These are phyloP conservation scores for Saturnispora zaruensis DNA, from an alignment of 805 yeast species.

Conservation along the genomic window DNA sequence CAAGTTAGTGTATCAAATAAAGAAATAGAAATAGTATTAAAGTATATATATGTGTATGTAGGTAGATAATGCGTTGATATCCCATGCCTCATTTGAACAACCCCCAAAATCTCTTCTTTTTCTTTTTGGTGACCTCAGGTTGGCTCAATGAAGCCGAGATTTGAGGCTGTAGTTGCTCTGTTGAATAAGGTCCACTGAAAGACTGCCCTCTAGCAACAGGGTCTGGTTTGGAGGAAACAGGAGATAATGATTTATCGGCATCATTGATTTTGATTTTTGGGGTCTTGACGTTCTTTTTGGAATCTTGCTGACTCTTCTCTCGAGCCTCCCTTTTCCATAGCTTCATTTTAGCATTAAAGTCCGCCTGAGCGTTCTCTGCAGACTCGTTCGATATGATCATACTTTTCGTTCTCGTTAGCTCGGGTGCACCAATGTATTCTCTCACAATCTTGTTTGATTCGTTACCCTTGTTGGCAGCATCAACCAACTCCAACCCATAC, in stretches of 20 bases:
- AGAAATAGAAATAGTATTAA: not conserved
- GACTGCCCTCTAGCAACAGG: not conserved
- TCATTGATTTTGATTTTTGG: constrained; percentile 16
- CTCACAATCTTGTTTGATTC: constrained; percentile 35
- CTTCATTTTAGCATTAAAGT: constrained; percentile 10
- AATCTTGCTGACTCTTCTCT: constrained; percentile 5
- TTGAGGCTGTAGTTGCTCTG: not conserved
- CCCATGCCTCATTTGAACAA: not conserved
- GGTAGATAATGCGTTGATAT: not conserved
- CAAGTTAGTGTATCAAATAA: not conserved
- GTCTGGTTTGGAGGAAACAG: not conserved
- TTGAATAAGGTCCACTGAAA: not conserved
- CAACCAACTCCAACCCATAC: constrained; percentile 29
- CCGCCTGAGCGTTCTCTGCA: constrained; percentile 7
- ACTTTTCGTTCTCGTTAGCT: constrained; percentile 21
- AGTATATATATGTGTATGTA: not conserved
- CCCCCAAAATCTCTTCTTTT: constrained; percentile 10
- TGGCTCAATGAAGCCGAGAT: not conserved
- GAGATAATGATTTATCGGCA: not conserved
- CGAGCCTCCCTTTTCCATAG: constrained; percentile 7
- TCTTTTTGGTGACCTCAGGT: constrained; percentile 4
- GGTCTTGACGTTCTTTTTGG: not conserved
- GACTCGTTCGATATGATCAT: constrained; percentile 19
- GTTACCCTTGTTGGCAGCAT: constrained; percentile 30
- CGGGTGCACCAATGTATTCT: constrained; percentile 35